phyloP scores from a whole-genome alignment of 129 eudicot species.

The Silybum marianum region DNA sequence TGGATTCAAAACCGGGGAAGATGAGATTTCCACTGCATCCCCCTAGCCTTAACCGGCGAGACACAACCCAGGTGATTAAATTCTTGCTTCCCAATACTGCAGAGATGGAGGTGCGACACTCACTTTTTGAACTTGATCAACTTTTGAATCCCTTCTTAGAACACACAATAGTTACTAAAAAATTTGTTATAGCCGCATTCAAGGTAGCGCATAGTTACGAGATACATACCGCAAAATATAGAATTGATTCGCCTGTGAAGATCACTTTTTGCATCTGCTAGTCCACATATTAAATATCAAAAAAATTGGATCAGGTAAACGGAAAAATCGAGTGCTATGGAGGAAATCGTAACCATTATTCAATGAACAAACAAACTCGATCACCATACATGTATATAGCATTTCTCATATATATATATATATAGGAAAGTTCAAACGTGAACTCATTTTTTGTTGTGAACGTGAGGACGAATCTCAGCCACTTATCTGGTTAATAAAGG shows the following conservation, averaged over 20 bases:
- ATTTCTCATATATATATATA: no score
- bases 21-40: neutral
- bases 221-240: constrained; percentile 51
- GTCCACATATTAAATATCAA: constrained; percentile 11
- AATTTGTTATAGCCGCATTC: neutral
- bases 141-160: neutral
- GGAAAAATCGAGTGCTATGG: neutral
- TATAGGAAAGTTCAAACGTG: no score
- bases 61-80: neutral
- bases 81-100: neutral
- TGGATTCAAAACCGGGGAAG: neutral
- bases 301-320: neutral
- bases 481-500: no score
- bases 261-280: constrained; percentile 43
- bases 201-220: neutral
- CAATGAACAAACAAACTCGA: neutral
- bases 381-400: no score
- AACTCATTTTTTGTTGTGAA: no score
- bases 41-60: neutral
- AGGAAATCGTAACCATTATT: neutral
- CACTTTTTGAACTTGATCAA: neutral
- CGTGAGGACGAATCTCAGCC: no score
- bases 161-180: neutral
- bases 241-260: constrained; percentile 25
- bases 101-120: neutral